phyloP scores from a whole-genome alignment of 179 eudicot genomes.

The Beta macrorhiza region DNA sequence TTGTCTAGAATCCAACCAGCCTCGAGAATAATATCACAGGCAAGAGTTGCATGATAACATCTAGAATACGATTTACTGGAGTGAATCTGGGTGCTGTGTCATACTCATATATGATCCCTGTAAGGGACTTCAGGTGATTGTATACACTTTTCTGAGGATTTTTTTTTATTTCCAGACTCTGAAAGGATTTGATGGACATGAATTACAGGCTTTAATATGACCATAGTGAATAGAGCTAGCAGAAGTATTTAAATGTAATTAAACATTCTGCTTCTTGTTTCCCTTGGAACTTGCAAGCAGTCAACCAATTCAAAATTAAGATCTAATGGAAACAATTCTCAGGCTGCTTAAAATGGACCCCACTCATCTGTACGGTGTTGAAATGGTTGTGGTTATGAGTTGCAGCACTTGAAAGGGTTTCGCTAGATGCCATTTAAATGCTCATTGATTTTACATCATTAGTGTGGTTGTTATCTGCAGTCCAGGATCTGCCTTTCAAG shows the following conservation, averaged over 20 bases:
- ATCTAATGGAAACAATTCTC: neutral
- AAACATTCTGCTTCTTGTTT: neutral
- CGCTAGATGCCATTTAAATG: neutral
- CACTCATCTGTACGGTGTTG: neutral
- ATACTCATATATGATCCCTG: neutral
- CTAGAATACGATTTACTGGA: neutral
- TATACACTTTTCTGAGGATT: neutral
- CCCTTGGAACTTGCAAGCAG: neutral
- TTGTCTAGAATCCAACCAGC: neutral
- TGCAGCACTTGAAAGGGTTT: neutral
- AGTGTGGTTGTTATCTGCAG: neutral
- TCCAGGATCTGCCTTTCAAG: neutral
- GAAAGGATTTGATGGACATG: neutral
- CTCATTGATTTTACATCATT: no score
- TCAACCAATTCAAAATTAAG: neutral
- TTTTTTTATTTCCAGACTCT: neutral
- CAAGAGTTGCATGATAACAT: neutral
- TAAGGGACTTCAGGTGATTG: neutral
- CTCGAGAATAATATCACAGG: neutral
- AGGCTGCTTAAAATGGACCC: neutral
- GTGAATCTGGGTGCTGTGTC: neutral
- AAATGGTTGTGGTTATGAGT: neutral
- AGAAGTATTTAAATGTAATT: neutral
- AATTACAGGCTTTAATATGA: neutral
- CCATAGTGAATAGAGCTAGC: neutral